These are phyloP conservation scores for Houttuynia cordata DNA, from an alignment of 164 flowering plant species.

Conservation along the genomic window DNA sequence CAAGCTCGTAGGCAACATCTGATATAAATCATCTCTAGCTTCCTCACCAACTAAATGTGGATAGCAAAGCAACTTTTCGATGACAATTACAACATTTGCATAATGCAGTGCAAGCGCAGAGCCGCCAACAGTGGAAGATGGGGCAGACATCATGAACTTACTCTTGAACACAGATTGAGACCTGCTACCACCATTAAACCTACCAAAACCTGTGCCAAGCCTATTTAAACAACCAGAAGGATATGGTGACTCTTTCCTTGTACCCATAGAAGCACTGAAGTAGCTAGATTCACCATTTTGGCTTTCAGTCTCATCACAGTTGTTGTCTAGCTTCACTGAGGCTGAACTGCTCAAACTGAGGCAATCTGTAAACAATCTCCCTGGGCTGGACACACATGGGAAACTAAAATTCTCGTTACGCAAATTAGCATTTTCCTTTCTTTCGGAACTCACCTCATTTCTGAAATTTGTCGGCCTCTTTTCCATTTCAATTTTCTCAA, in stretches of 20 bases:
- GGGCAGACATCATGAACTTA: slow-evolving; percentile 33
- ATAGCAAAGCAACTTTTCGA: slow-evolving; percentile 84
- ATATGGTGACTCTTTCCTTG: slow-evolving; percentile 22
- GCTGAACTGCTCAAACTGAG: slow-evolving; percentile 66
- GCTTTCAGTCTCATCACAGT: slow-evolving; percentile 33
- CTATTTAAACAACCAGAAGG: slow-evolving; percentile 24
- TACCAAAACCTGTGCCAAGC: slow-evolving; percentile 15
- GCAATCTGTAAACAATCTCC: slow-evolving; percentile 73
- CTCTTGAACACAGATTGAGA: slow-evolving; percentile 39
- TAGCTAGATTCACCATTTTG: slow-evolving; percentile 25
- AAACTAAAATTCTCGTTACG: slow-evolving; percentile 40
- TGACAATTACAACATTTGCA: slow-evolving; percentile 82
- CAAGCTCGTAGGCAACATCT: slow-evolving; percentile 91
- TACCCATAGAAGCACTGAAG: slow-evolving; percentile 16
- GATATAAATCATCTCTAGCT: slow-evolving; percentile 89
- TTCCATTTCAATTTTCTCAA: slow-evolving; percentile 16
- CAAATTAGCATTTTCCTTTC: slow-evolving; percentile 22
- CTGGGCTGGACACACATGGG: slow-evolving; percentile 72
- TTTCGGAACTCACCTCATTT: slow-evolving; percentile 21
- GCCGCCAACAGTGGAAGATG: slow-evolving; percentile 78
- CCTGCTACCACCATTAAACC: slow-evolving; percentile 9
- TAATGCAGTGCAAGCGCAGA: slow-evolving; percentile 90
- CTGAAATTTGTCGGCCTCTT: slow-evolving; percentile 18
- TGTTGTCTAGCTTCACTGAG: slow-evolving; percentile 40
- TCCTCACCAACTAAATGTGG: slow-evolving; percentile 97